phyloP scores from a whole-genome alignment of 352 stramenopile genomes.

The Globisporangium ultimum region DNA sequence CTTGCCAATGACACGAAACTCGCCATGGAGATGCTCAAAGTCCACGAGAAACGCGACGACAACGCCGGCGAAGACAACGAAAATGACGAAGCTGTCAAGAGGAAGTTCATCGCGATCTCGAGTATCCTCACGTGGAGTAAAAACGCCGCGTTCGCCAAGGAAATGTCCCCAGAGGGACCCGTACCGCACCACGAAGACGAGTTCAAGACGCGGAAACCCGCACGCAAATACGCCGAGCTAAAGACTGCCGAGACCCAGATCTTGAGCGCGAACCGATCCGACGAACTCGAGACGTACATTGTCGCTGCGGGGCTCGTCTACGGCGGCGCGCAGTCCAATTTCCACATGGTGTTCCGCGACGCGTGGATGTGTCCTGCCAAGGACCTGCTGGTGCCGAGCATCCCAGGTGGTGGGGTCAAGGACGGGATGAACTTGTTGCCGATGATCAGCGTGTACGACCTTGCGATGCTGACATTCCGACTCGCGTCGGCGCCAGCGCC shows the following conservation, averaged over 20 bases:
- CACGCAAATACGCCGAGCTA: constrained; percentile 63
- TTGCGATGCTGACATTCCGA: constrained; percentile 51
- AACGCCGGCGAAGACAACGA: constrained; percentile 29
- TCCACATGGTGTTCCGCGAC: constrained; percentile 67
- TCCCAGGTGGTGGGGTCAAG: constrained; percentile 27
- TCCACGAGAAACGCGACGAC: constrained; percentile 47
- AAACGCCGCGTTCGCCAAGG: constrained; percentile 50
- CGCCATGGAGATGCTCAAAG: constrained; percentile 60
- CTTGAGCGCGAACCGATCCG: constrained; percentile 54
- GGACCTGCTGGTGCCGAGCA: constrained; percentile 56
- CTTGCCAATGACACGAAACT: constrained; percentile 51
- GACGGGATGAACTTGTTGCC: constrained; percentile 66
- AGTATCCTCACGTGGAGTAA: constrained; percentile 82
- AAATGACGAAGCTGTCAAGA: constrained; percentile 8
- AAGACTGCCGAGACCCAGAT: constrained; percentile 86
- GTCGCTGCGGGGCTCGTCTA: constrained; percentile 76
- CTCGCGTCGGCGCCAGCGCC: constrained; percentile 28
- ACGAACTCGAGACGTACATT: constrained; percentile 70
- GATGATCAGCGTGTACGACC: constrained; percentile 83
- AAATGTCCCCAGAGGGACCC: constrained; percentile 22
- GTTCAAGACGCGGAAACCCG: constrained; percentile 78
- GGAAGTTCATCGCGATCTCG: constrained; percentile 73
- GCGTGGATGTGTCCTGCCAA: constrained; percentile 64
- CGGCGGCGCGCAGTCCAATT: constrained; percentile 61
- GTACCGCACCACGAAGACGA: constrained; percentile 59